Percentiles rank a stretch among this genome's conserved stretches.
Evolutionary conservation across 2,329 filamentous ascomycete species (phyloP).

Genomic region (Ophioceras dolichostomum): DNA sequence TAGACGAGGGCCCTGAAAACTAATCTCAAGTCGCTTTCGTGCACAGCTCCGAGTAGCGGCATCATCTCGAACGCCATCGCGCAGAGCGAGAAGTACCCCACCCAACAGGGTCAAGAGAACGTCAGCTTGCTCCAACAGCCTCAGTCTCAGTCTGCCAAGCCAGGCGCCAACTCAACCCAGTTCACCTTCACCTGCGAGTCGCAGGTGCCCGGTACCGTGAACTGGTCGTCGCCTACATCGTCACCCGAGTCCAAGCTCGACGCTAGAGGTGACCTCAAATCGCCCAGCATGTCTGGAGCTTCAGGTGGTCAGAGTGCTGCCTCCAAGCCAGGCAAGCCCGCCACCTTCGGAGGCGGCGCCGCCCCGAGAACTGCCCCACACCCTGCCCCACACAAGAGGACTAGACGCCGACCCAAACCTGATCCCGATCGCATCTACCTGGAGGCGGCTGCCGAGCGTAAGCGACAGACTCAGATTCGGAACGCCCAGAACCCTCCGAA

Average conservation of each 20-base stretch:
- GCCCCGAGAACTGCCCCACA: background rate
- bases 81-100: slow-evolving; percentile 62
- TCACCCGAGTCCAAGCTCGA: background rate
- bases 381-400: slow-evolving; percentile 34
- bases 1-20: no score
- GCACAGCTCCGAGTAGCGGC: slow-evolving; percentile 32
- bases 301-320: background rate
- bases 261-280: background rate
- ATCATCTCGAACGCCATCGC: slow-evolving; percentile 91
- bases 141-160: slow-evolving; percentile 50
- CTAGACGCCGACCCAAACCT: slow-evolving; percentile 36
- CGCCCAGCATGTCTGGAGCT: background rate
- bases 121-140: slow-evolving; percentile 64
- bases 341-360: background rate
- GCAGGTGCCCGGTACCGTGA: slow-evolving; percentile 67
- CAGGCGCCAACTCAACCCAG: slow-evolving; percentile 64
- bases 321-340: background rate
- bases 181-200: slow-evolving; percentile 97
- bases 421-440: slow-evolving; percentile 48
- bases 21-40: no score
- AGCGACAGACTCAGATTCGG: slow-evolving; percentile 61
- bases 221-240: slow-evolving; percentile 33
- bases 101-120: slow-evolving; percentile 61
- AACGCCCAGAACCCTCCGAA: slow-evolving; percentile 64
- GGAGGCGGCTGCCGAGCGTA: slow-evolving; percentile 59